Percentiles rank a stretch among this genome's conserved stretches.
Conservation (phyloP, 1,284 basidiomycete genomes). For the Leccinum glutinopallens region DNA sequence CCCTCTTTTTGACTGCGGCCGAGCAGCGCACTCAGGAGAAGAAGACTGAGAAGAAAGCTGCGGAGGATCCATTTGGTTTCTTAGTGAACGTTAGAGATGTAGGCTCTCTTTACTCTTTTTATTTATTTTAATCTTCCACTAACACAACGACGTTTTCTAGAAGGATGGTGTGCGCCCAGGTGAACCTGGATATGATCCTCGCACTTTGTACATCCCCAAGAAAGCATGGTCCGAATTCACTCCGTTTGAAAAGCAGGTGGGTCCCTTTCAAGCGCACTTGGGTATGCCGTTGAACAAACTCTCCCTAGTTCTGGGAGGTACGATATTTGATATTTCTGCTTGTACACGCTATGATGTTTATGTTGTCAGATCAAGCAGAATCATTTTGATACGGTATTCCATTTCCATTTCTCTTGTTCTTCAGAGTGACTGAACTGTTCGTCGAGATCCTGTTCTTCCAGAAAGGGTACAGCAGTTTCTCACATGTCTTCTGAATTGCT, state of each 20-base stretch:
- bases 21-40: constrained; percentile 77
- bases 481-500: constrained; percentile 3
- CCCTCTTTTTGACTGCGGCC: constrained; percentile 80
- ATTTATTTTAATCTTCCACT: too few relatives aligned
- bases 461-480: constrained; percentile 68
- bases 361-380: constrained; percentile 82
- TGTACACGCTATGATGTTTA: constrained; percentile 5
- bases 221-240: constrained; percentile 86
- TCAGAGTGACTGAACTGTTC: constrained; percentile 15
- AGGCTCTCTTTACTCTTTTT: constrained; percentile 26
- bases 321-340: constrained; percentile 15
- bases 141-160: constrained; percentile 41
- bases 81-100: constrained; percentile 78
- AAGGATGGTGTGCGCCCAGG: constrained; percentile 83
- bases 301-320: constrained; percentile 87
- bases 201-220: constrained; percentile 85
- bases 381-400: constrained; percentile 81
- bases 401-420: neutral
- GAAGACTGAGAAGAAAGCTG: constrained; percentile 81
- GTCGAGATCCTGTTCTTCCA: constrained; percentile 92
- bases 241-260: constrained; percentile 91
- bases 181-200: constrained; percentile 89
- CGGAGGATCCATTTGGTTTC: constrained; percentile 85
- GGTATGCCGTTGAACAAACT: neutral
- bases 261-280: constrained; percentile 20